Evolutionary conservation across 805 yeast species (phyloP).

Genomic region (Candida loeiensis): DNA sequence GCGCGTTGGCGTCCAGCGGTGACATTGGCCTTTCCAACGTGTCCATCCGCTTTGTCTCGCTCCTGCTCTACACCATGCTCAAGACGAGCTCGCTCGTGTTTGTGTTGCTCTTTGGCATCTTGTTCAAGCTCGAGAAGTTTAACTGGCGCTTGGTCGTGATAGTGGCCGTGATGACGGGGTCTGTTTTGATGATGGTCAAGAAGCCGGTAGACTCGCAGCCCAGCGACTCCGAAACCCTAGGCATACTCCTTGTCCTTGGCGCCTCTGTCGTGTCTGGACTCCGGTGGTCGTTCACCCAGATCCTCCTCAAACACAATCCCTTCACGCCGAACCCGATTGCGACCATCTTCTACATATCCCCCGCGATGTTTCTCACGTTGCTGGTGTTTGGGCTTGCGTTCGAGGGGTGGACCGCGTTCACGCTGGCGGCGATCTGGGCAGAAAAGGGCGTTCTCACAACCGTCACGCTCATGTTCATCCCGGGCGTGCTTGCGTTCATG

Average conservation of each 20-base stretch:
- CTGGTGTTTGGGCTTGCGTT: constrained; percentile 58
- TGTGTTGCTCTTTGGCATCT: constrained; percentile 82
- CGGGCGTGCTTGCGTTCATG: constrained; percentile 83
- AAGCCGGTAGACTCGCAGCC: constrained; percentile 14
- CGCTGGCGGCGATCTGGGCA: constrained; percentile 58
- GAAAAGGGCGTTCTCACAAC: constrained; percentile 57
- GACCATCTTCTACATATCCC: constrained; percentile 81
- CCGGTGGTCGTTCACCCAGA: constrained; percentile 93
- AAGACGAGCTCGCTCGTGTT: constrained; percentile 86
- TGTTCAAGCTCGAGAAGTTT: constrained; percentile 74
- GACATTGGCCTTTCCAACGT: constrained; percentile 93
- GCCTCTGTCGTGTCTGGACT: constrained; percentile 85
- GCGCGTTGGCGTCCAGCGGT: constrained; percentile 84
- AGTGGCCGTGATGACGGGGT: constrained; percentile 73
- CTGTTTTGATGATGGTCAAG: constrained; percentile 86
- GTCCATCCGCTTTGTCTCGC: constrained; percentile 72
- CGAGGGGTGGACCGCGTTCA: constrained; percentile 64
- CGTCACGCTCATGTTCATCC: constrained; percentile 58
- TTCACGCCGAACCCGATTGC: constrained; percentile 71
- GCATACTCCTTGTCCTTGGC: constrained; percentile 68
- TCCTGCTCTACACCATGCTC: constrained; percentile 88
- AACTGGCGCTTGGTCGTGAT: constrained; percentile 65
- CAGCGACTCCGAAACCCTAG: constrained; percentile 38
- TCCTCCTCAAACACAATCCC: constrained; percentile 60
- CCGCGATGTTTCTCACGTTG: constrained; percentile 70